phyloP scores from a whole-genome alignment of 768 basidiomycete genomes.

The Lactarius deliciosus region DNA sequence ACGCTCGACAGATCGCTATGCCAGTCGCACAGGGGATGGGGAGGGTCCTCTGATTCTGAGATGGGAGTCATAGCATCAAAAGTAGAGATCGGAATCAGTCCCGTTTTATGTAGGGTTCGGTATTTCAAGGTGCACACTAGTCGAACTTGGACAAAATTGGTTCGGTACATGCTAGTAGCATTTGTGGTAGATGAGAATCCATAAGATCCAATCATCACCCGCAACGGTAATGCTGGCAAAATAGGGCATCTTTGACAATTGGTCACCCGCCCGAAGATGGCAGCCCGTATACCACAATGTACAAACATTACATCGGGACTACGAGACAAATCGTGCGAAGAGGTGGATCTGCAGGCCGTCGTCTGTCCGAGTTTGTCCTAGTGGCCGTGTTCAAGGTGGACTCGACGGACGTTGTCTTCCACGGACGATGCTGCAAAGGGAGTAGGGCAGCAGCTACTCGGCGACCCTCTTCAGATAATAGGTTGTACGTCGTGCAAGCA shows the following conservation, averaged over 20 bases:
- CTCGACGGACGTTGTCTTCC: slow-evolving; percentile 39
- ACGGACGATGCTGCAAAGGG: slow-evolving; percentile 56
- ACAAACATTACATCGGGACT: not conserved
- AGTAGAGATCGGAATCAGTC: not conserved
- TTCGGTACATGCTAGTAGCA: not conserved
- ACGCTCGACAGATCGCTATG: not conserved
- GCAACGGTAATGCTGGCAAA: not conserved
- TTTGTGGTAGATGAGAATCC: not conserved
- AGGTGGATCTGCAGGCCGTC: not conserved
- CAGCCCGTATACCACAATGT: not conserved
- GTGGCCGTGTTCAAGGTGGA: not conserved
- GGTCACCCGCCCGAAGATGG: not conserved
- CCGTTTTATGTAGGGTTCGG: not conserved
- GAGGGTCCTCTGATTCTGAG: not conserved
- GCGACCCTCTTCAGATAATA: slow-evolving; percentile 90
- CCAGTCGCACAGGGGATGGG: not conserved
- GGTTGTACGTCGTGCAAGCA: slow-evolving; percentile 93
- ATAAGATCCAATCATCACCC: not conserved
- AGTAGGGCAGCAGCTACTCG: slow-evolving; percentile 90
- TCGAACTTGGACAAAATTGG: not conserved
- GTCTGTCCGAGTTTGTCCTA: not conserved
- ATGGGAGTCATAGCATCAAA: not conserved
- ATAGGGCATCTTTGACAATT: not conserved
- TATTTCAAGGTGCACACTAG: not conserved
- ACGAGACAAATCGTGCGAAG: not conserved